Evolutionary conservation across 129 eudicot species (phyloP).

Genomic region (Pittosporum tobira): DNA sequence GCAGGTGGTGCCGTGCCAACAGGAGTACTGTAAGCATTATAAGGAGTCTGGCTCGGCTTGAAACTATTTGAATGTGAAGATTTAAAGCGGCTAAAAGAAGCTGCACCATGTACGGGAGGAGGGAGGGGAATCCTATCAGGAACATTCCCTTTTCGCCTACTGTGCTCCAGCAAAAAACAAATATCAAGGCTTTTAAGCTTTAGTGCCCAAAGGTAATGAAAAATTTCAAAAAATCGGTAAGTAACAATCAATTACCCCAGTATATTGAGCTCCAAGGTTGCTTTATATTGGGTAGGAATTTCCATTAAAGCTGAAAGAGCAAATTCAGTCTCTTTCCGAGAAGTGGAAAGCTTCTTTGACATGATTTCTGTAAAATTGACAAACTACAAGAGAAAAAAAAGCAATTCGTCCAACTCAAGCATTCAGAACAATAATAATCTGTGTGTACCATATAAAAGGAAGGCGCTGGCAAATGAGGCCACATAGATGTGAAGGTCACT

Average conservation of each 20-base stretch:
- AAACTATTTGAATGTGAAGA: constrained; percentile 35
- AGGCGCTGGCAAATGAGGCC: background rate
- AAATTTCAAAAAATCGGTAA: background rate
- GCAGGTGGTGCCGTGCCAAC: constrained; percentile 45
- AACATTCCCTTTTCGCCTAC: constrained; percentile 55
- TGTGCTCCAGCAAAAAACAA: constrained; percentile 9
- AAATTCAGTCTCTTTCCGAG: constrained; percentile 91
- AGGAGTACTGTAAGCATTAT: constrained; percentile 26
- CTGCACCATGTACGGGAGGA: constrained; percentile 56
- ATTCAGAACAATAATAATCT: background rate
- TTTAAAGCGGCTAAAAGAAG: constrained; percentile 42
- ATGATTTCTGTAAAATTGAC: constrained; percentile 92
- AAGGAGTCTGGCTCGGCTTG: constrained; percentile 46
- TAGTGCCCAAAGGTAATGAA: background rate
- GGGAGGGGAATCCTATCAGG: constrained; percentile 69
- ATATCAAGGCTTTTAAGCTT: background rate
- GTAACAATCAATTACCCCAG: constrained; percentile 51
- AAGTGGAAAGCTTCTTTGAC: constrained; percentile 53
- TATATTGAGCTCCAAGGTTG: constrained; percentile 74
- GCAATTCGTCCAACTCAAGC: background rate
- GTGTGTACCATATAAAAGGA: background rate
- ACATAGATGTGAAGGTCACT: constrained; percentile 6
- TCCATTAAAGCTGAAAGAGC: constrained; percentile 97
- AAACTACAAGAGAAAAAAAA: constrained; percentile 36
- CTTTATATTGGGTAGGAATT: constrained; percentile 91